Conservation (phyloP, 805 yeast genomes). For the Saturnispora saitoi region DNA sequence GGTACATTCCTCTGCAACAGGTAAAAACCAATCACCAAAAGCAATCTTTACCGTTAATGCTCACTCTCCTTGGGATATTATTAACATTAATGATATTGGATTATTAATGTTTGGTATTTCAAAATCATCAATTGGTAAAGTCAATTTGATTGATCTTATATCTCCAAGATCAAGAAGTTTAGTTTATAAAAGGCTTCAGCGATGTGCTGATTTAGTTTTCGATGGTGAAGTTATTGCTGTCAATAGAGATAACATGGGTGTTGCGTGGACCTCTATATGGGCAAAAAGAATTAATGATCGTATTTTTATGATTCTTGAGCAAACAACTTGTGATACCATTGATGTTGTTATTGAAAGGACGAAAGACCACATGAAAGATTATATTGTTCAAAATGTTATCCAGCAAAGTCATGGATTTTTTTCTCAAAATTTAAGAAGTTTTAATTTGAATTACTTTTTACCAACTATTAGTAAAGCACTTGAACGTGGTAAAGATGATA, state of each 20-base stretch:
- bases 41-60: constrained; percentile 77
- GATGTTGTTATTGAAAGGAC: constrained; percentile 44
- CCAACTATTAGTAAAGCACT: constrained; percentile 20
- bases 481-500: not conserved
- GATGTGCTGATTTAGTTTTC: constrained; percentile 45
- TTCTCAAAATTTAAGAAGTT: constrained; percentile 12
- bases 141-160: constrained; percentile 66
- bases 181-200: constrained; percentile 48
- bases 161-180: constrained; percentile 69
- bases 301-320: constrained; percentile 79
- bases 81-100: constrained; percentile 84
- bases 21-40: constrained; percentile 65
- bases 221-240: constrained; percentile 84
- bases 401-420: constrained; percentile 17
- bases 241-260: constrained; percentile 51
- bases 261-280: constrained; percentile 87
- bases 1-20: constrained; percentile 57
- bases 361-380: constrained; percentile 10
- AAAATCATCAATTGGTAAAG: constrained; percentile 47
- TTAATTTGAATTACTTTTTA: constrained; percentile 13
- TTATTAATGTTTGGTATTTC: constrained; percentile 81
- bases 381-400: constrained; percentile 8
- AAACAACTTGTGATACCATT: constrained; percentile 64
- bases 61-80: constrained; percentile 68
- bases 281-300: constrained; percentile 66